These are phyloP conservation scores for Fusarium anguioides DNA, from an alignment of 2,329 filamentous ascomycete genomes.

Conservation along the genomic window DNA sequence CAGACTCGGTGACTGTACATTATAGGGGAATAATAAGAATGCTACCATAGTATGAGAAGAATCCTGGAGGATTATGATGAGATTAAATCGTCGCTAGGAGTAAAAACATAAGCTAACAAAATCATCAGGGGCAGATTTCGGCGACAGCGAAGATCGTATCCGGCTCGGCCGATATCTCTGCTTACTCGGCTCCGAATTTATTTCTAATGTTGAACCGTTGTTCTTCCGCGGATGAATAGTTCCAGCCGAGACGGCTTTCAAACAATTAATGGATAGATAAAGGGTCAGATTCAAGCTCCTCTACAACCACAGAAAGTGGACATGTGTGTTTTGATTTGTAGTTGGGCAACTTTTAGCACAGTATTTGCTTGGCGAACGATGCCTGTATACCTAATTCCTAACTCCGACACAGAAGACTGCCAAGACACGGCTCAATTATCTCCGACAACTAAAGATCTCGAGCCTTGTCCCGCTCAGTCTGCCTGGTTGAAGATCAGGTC, in stretches of 20 bases:
- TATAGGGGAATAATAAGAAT: background rate
- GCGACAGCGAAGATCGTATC: slow-evolving; percentile 2
- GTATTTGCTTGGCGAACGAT: background rate
- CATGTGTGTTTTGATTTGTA: background rate
- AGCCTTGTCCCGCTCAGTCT: background rate
- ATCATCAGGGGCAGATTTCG: slow-evolving; percentile 8
- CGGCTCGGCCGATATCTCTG: slow-evolving; percentile 13
- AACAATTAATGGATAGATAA: too few relatives aligned
- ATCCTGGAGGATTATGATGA: slow-evolving; percentile 1
- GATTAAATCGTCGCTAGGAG: slow-evolving; percentile 15
- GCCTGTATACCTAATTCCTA: background rate
- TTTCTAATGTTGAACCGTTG: background rate
- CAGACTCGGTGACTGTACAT: background rate
- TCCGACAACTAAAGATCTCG: background rate
- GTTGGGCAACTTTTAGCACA: background rate
- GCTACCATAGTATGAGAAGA: background rate
- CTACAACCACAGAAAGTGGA: background rate
- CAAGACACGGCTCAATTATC: background rate
- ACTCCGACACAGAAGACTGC: background rate
- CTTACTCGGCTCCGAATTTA: slow-evolving; percentile 17
- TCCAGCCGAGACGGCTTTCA: slow-evolving; percentile 4
- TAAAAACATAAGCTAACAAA: slow-evolving; percentile 4
- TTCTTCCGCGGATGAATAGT: slow-evolving; percentile 15
- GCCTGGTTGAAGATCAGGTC: background rate
- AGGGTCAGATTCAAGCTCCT: background rate